Percentiles rank a stretch among this genome's conserved stretches.
Evolutionary conservation across 2,329 filamentous ascomycete genomes (phyloP).

Genomic region (Penicillium thymicola): DNA sequence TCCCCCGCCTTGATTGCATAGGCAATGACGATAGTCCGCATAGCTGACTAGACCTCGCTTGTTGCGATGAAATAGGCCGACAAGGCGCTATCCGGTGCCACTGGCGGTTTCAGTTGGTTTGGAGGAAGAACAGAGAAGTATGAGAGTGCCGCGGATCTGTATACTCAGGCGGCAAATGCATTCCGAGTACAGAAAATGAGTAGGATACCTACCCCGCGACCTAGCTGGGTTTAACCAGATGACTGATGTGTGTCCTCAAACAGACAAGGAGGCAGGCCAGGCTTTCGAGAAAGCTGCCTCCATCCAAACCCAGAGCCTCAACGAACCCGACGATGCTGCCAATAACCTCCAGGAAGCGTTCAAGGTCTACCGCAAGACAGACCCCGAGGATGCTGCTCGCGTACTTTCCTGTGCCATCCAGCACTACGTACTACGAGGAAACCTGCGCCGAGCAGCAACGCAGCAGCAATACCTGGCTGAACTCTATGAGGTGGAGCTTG

Average conservation of each 20-base stretch:
- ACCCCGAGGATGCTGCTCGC: slow-evolving; percentile 76
- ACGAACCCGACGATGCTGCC: slow-evolving; percentile 88
- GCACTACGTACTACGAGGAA: slow-evolving; percentile 84
- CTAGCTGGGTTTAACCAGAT: not conserved
- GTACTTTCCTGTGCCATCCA: slow-evolving; percentile 76
- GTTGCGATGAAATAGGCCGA: slow-evolving; percentile 64
- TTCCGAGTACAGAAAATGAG: slow-evolving; percentile 85
- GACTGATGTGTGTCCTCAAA: not conserved
- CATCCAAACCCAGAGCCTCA: slow-evolving; percentile 75
- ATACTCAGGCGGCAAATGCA: slow-evolving; percentile 83
- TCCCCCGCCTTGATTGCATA: slow-evolving; percentile 13
- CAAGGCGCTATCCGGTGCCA: slow-evolving; percentile 70
- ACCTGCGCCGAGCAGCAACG: slow-evolving; percentile 84
- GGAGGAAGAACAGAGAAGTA: slow-evolving; percentile 84
- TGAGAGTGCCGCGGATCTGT: slow-evolving; percentile 83
- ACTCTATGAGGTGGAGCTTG: slow-evolving; percentile 76
- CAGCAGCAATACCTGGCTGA: slow-evolving; percentile 88
- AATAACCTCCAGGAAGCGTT: slow-evolving; percentile 87
- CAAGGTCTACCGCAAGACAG: slow-evolving; percentile 87
- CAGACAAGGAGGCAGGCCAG: slow-evolving; percentile 80
- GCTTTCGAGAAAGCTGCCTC: slow-evolving; percentile 83
- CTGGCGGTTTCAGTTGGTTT: slow-evolving; percentile 84
- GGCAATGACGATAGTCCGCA: slow-evolving; percentile 25
- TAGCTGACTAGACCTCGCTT: slow-evolving; percentile 27
- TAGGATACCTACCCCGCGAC: slow-evolving; percentile 42